Evolutionary conservation across 352 stramenopile species (phyloP).

Genomic region (Phytophthora foliorum): DNA sequence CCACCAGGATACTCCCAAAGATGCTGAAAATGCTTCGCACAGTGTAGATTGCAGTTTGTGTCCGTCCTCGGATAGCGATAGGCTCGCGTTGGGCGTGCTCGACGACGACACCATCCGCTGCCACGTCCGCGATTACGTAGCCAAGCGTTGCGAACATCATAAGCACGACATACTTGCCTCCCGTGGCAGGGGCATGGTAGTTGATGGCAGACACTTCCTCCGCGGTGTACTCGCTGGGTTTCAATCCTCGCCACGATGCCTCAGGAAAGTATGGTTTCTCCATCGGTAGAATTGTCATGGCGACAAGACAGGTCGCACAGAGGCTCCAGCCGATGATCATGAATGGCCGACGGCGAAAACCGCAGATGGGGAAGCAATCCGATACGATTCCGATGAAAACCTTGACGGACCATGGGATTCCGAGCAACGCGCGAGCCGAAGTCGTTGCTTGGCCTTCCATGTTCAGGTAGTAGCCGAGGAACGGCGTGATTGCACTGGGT

Average conservation of each 20-base stretch:
- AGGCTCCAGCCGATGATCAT: slow-evolving; percentile 69
- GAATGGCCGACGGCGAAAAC: slow-evolving; percentile 65
- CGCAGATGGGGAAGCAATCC: slow-evolving; percentile 69
- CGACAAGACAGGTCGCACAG: slow-evolving; percentile 47
- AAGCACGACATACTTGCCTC: slow-evolving; percentile 60
- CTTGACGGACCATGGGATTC: slow-evolving; percentile 71
- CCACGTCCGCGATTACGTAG: slow-evolving; percentile 63
- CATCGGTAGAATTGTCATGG: slow-evolving; percentile 48
- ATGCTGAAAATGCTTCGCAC: slow-evolving; percentile 46
- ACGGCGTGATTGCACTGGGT: slow-evolving; percentile 54
- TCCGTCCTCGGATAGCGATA: slow-evolving; percentile 39
- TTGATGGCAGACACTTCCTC: slow-evolving; percentile 44
- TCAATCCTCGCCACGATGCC: slow-evolving; percentile 28
- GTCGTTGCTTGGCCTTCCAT: slow-evolving; percentile 71
- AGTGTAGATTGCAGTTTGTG: slow-evolving; percentile 55
- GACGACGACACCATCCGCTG: slow-evolving; percentile 55
- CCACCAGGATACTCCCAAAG: slow-evolving; percentile 45
- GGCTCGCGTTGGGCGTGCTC: slow-evolving; percentile 58
- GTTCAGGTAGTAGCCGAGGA: slow-evolving; percentile 75
- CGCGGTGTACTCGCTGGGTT: slow-evolving; percentile 36
- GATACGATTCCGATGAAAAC: slow-evolving; percentile 74
- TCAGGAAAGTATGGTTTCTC: slow-evolving; percentile 65
- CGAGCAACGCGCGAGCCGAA: slow-evolving; percentile 62
- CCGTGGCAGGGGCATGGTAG: slow-evolving; percentile 36
- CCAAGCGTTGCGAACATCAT: slow-evolving; percentile 65